Evolutionary conservation across 352 stramenopile species (phyloP), one percentile per base, ranked within the genome.

Genomic region (Pythium diclinum): DNA sequence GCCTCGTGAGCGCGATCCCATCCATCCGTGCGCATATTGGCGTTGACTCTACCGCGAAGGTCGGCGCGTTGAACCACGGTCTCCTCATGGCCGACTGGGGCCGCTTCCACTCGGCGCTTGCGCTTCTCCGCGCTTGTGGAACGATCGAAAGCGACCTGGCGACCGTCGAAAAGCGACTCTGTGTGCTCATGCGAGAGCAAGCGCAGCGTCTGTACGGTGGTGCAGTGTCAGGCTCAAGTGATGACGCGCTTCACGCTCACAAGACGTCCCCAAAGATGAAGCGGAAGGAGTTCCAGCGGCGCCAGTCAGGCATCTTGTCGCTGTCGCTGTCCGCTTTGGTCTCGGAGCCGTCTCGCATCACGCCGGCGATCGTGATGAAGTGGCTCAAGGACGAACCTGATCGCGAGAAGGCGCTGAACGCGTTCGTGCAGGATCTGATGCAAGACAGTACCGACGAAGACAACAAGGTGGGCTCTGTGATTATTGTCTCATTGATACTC

Each of bases 31-130:
- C 74, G 14, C 71, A 72, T 42, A 81, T 73, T 57, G 78, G 79
- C 14, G 48, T 77, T 46, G 69, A 78, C 3, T 32, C 48, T 23
- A 49, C 11, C 47, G 56, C 38, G 16, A 33, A 42, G 23, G 33
- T 14, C 4, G 34, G 14, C 3, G 25, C 40, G 14, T n/a, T 32
- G 21, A 6, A 16, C 36, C 42, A 64, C 21, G 62, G 23, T 21
- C 17, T 40, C 16, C 44, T 48, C 14, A 64, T 72, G 13, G 73
- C 73, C 3, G 80, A 90, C 56, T 92, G 84, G 81, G 82, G 75
- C 55, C 77, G 83, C n/a, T 92, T 92, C 61, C 84, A 92, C 56
- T 74, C 75, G 3, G 75, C 81, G 3, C 67, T 92, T 13, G 78
- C 82, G 13, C 70, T 92, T 38, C 66, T 92, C 1, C 87, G 77